Conservation (phyloP, 1,284 basidiomycete genomes). For the Cystobasidium pallidum region DNA sequence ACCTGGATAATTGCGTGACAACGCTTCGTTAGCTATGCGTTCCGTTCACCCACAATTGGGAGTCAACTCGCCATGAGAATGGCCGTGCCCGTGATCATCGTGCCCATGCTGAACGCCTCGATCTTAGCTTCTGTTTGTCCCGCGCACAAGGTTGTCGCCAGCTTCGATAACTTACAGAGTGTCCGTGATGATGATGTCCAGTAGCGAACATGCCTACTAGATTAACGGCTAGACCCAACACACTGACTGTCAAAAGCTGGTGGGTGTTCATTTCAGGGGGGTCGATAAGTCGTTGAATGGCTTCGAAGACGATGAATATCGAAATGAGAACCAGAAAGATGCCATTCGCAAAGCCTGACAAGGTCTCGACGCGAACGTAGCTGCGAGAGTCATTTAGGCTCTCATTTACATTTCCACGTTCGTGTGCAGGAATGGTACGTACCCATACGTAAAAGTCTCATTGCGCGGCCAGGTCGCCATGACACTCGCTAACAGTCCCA, state of each 20-base stretch:
- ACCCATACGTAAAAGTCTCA: slow-evolving; percentile 93
- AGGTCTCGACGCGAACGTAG: slow-evolving; percentile 96
- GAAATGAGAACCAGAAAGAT: slow-evolving; percentile 95
- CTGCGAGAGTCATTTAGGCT: slow-evolving; percentile 57
- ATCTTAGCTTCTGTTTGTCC: slow-evolving; percentile 54
- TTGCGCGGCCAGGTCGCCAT: slow-evolving; percentile 98
- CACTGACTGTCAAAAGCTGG: slow-evolving; percentile 86
- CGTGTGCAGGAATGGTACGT: slow-evolving; percentile 50
- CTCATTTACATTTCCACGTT: slow-evolving; percentile 1
- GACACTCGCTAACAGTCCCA: slow-evolving; percentile 93
- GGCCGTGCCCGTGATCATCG: slow-evolving; percentile 42
- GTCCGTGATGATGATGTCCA: slow-evolving; percentile 61
- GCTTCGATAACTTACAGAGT: slow-evolving; percentile 59
- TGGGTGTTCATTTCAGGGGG: slow-evolving; percentile 98
- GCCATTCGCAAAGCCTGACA: slow-evolving; percentile 98
- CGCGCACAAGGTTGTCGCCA: too few species aligned
- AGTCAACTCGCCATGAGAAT: slow-evolving; percentile 18
- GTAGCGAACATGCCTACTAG: slow-evolving; percentile 99
- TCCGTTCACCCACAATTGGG: neutral
- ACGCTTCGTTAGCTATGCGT: neutral
- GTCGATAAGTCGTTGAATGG: slow-evolving; percentile 90
- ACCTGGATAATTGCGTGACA: slow-evolving; percentile 57
- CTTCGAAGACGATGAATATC: slow-evolving; percentile 97
- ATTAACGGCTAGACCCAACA: slow-evolving; percentile 87
- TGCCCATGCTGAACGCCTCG: slow-evolving; percentile 64